Evolutionary conservation across 2,329 filamentous ascomycete genomes (phyloP), one percentile per base, ranked within the genome.

Genomic region (Fusarium sacchari): DNA sequence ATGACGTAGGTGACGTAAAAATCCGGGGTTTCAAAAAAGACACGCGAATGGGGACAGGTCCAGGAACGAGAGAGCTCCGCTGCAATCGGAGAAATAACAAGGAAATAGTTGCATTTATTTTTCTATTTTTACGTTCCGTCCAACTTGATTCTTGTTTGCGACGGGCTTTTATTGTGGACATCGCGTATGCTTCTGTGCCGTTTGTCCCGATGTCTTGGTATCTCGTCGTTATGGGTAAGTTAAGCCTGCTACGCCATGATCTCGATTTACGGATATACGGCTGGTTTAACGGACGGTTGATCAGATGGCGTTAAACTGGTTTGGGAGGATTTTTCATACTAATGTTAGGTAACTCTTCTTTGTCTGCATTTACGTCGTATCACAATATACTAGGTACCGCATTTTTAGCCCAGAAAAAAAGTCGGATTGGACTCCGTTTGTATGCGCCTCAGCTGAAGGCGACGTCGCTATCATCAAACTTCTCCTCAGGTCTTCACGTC

Each of bases 1-100:
- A 72, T 73, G 71, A 74, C 71, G 71, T 71, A 56, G 39, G 62
- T 73, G 58, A 64, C 62, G 62, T 68, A 67, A 37, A 71, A 74
- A 64, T 59, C 50, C 34, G 71, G 71, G 71, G 71, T 47, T 49
- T 57, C 69, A 72, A 7, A 14, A 24, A 7, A 7, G 15, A 43
- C 40, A 61, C 44, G 46, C 49, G 71, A 73, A 73, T 22, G 71
- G 50, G 71, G 67, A 73, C 58, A 74, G 50, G 71, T 24, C 30
- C 65, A 64, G 40, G 36, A 62, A 67, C 55, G 53, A 47, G 43
- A n/a, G 50, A 64, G 58, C 50, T 61, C 71, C 66, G 64, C 67
- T 47, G 53, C 44, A 56, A 56, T 60, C 39, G 66, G 42, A 67
- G 20, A 58, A 59, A 60, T 60, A 67, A 59, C 71, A 74, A 68